phyloP scores from a whole-genome alignment of 176 grass and related monocot genomes.

The Chloris gayana region DNA sequence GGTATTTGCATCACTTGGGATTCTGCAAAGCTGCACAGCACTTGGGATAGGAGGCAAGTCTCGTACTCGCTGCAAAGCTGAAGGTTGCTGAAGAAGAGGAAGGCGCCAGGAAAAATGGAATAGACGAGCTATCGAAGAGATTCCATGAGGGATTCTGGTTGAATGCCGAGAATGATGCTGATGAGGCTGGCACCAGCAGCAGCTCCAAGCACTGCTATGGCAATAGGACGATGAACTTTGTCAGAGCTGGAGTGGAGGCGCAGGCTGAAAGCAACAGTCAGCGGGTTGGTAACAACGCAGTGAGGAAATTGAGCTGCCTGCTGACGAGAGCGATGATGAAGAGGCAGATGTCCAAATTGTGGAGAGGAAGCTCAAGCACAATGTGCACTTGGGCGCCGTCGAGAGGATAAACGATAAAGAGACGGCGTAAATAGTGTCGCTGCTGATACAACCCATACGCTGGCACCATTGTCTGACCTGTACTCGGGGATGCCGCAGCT shows the following conservation, averaged over 20 bases:
- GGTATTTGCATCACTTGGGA: too few species aligned
- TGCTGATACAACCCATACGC: slow-evolving; percentile 7
- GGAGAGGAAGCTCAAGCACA: slow-evolving; percentile 49
- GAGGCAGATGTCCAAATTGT: slow-evolving; percentile 72
- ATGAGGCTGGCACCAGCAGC: slow-evolving; percentile 59
- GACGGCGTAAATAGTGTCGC: slow-evolving; percentile 56
- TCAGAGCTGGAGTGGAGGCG: slow-evolving; percentile 72
- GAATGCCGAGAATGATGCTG: slow-evolving; percentile 80
- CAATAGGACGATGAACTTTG: slow-evolving; percentile 73
- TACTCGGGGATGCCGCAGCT: slow-evolving; percentile 35
- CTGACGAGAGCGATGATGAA: slow-evolving; percentile 79
- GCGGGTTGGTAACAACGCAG: slow-evolving; percentile 57
- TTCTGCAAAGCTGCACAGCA: too few species aligned
- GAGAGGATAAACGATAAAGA: slow-evolving; percentile 97
- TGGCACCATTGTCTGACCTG: neutral
- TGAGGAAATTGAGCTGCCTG: slow-evolving; percentile 91
- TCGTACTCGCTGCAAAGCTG: too few species aligned
- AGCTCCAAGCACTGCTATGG: slow-evolving; percentile 28
- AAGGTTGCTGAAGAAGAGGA: too few species aligned
- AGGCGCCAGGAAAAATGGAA: slow-evolving; percentile 42
- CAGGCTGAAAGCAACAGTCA: slow-evolving; percentile 54
- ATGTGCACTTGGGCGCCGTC: slow-evolving; percentile 71
- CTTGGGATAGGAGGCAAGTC: too few species aligned
- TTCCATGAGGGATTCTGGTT: slow-evolving; percentile 71
- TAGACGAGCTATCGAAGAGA: slow-evolving; percentile 59